Base-by-base conservation (phyloP, 164 flowering plant species). In the Vitis rupestris region DNA sequence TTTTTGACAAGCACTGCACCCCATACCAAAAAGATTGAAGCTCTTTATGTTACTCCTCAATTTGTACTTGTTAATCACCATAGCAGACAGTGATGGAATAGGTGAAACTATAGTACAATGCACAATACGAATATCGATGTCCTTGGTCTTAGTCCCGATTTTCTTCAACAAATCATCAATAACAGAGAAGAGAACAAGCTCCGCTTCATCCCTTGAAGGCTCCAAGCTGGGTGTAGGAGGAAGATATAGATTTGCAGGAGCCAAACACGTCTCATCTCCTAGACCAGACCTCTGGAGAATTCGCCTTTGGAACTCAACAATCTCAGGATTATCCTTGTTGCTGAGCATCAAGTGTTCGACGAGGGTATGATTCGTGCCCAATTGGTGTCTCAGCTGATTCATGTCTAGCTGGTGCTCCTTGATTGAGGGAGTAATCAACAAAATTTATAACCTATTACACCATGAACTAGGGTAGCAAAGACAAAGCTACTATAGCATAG, bases 1-100 rank as follows among this genome's bases (percentile, higher is more conserved):
- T n/a, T n/a, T n/a, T n/a, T n/a, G n/a, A n/a, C n/a, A n/a, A 13
- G 68, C 68, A 52, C 68, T 65, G 47, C 68, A 65, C 8, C 68
- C 68, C 68, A 65, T 65, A 5, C 68, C 68, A 65, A 49, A 58
- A 8, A 65, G 27, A 30, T 65, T 64, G 19, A 47, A 64, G 27
- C 66, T 64, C 11, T 14, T 50, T 8, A 64, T 64, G 19, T 64
- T 64, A 44, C 59, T 58, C 52, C 68, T 30, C 13, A 65, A 31
- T 37, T 65, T 65, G 68, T 52, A 65, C 11, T 52, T 58, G 44
- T 65, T 65, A 12, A 52, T 53, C 10, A 65, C 58, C 60, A 65
- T 53, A 16, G 68, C 68, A 10, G 68, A 65, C 2, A 65, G 59
- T 27, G 68, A 65, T 11, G 68, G 68, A 30, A 59, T 64, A 13